These are phyloP conservation scores for Mycena filopes DNA, from an alignment of 768 basidiomycete genomes.

Conservation along the genomic window DNA sequence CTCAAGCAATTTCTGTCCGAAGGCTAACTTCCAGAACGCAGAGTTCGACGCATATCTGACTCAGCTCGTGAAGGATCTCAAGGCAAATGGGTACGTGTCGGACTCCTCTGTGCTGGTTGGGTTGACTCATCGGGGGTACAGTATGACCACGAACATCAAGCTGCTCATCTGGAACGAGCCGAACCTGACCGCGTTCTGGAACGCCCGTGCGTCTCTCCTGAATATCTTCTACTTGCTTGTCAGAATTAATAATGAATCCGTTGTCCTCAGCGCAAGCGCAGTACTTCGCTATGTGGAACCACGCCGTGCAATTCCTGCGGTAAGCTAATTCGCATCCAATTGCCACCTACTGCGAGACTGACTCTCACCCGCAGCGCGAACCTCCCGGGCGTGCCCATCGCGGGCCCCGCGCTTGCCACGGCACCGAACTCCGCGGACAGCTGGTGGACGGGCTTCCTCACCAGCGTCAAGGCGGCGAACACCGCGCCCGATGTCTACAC, in stretches of 20 bases:
- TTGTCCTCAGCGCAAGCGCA: slow-evolving; percentile 23
- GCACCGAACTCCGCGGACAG: slow-evolving; percentile 26
- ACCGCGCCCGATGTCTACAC: slow-evolving; percentile 36
- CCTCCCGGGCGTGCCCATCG: slow-evolving; percentile 32
- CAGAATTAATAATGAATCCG: no score
- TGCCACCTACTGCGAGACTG: no score
- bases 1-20: no score
- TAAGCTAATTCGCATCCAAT: not conserved
- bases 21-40: no score
- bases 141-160: slow-evolving; percentile 35
- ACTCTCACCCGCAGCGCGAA: slow-evolving; percentile 16
- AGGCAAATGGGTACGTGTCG: slow-evolving; percentile 30
- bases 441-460: slow-evolving; percentile 38
- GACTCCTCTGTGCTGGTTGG: not conserved
- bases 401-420: slow-evolving; percentile 28
- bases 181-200: slow-evolving; percentile 33
- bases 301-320: slow-evolving; percentile 31
- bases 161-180: slow-evolving; percentile 38
- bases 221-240: no score
- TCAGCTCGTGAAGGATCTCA: slow-evolving; percentile 33
- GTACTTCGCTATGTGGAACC: slow-evolving; percentile 33
- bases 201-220: slow-evolving; percentile 32
- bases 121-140: not conserved
- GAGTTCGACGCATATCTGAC: slow-evolving; percentile 34
- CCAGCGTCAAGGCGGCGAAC: slow-evolving; percentile 22